Base-by-base conservation (phyloP, 257 asterid genomes). In the Solanum gracilifrons region DNA sequence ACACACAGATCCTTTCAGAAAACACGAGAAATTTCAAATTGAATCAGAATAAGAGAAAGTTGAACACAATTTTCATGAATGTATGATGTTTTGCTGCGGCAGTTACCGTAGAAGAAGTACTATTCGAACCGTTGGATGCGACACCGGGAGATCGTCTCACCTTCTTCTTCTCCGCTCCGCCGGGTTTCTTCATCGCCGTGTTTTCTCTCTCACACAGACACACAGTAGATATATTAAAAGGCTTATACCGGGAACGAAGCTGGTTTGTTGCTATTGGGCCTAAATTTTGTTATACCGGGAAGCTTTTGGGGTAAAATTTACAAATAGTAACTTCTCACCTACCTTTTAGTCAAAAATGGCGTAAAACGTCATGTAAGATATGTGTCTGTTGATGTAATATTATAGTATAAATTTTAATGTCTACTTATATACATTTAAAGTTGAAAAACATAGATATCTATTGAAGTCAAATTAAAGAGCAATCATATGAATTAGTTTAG, bases 131-230 rank as follows among this genome's bases (percentile, higher is more conserved):
- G 18, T 73, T 73, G 1, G 83, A 74, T 74, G 82, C 33, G 3
- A 77, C 84, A 41, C 62, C 84, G 4, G 85, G 12, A 13, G 85
- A 80, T 80, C 85, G 85, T 80, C 39, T 80, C 16, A 80, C 85
- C 27, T 80, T 80, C 68, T 80, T 80, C 85, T 80, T 80, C 85
- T 80, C 85, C 32, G 85, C 68, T 80, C 85, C 85, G 41, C 85
- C 85, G 66, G 85, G 68, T 80, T 80, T 80, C 85, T 80, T 80
- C 85, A 80, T 80, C 36, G 32, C 84, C 13, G 64, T 77, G 8
- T 5, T 79, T 25, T 77, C 84, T 41, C 62, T 77, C n/a, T 77
- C 84, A 4, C 64, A 79, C 64, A 77, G 66, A 41, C 64, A 77
- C 64, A 77, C 35, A 43, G 66, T 79, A 43, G 27, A 79, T 15